phyloP scores from a whole-genome alignment of 495 filamentous ascomycete genomes.

The Penicillium silybi region DNA sequence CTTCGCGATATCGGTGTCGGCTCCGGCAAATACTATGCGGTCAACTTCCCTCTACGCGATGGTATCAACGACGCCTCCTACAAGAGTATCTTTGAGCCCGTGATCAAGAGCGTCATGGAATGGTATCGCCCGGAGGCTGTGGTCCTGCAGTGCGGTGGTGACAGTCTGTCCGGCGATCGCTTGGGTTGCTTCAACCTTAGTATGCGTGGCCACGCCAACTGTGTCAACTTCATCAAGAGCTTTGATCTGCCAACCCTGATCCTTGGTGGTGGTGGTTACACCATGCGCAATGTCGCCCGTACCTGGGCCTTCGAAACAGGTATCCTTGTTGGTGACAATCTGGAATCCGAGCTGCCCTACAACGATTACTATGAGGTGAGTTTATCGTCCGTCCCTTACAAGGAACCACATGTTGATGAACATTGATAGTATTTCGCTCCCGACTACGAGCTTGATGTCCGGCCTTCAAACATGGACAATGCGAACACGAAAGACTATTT shows the following conservation, averaged over 20 bases:
- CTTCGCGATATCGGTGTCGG: conserved; percentile 94
- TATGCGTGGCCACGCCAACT: conserved; percentile 97
- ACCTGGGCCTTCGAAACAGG: conserved; percentile 98
- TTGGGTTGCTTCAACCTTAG: conserved; percentile 97
- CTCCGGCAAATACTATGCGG: conserved; percentile 85
- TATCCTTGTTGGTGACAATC: conserved; percentile 73
- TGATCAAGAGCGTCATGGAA: conserved; percentile 90
- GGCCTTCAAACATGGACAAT: conserved; percentile 98
- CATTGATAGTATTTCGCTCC: conserved; percentile 83
- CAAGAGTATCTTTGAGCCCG: conserved; percentile 92
- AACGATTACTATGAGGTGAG: conserved; percentile 97
- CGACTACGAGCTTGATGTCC: conserved; percentile 93
- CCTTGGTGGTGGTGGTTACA: conserved; percentile 94
- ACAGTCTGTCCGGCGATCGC: conserved; percentile 90
- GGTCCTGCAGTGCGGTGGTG: conserved; percentile 94
- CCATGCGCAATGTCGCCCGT: conserved; percentile 96
- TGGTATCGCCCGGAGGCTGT: conserved; percentile 93
- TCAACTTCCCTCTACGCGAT: conserved; percentile 95
- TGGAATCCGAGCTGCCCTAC: conserved; percentile 81
- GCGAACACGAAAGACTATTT: conserved; percentile 92
- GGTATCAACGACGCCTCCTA: conserved; percentile 92
- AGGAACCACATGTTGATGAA: conserved; percentile 8
- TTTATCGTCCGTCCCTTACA: background rate
- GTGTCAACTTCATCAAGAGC: conserved; percentile 89
- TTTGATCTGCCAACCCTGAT: conserved; percentile 90